Evolutionary conservation across 1,139 yeast genomes (phyloP), one percentile per base, ranked within the genome.

Genomic region (Saccharomyces hybrid): DNA sequence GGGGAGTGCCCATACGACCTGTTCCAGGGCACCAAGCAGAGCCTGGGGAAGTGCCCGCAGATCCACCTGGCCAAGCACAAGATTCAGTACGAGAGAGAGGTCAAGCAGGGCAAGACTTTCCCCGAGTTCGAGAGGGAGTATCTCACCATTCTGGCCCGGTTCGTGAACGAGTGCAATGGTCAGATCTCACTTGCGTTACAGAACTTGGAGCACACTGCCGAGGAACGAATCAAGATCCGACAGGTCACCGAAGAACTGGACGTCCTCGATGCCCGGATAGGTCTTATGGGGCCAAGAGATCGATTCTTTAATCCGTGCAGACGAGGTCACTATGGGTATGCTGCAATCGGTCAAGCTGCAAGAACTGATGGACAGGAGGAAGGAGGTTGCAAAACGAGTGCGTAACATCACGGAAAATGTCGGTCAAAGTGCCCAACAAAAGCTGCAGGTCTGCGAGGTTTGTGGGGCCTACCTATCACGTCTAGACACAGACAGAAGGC

Each of bases 401-500:
- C 72, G 87, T 48, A 76, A 73, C 38, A 73, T 86, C 1, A 79
- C 86, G 7, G 96, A 88, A 56, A 85, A 83, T 61, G 80, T 86
- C 5, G 96, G 95, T 1, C 95, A 88, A 61, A 81, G 91, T 3
- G 88, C 95, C 0, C 96, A 88, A 66, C 98, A 91, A 64, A 88
- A 88, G 67, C 75, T 91, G 52, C 97, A 90, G 69, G 96, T 89
- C 0, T 93, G 99, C 72, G 88, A 83, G 61, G 84, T 83, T 1
- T 93, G 99, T 73, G 97, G 97, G 0, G 97, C 97, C 0, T 89
- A 86, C 67, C 75, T 93, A 54, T 88, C 96, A 3, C 76, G 95
- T 57, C 75, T 90, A 55, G 99, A 93, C 69, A 88, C 87, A 59
- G 98, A 91, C 69, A 76, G 93, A 65, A 78, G 98, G 60, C 75